A percentile compares a stretch with the other conserved stretches of the same genome.
These are phyloP conservation scores for Oemleria cerasiformis DNA, from an alignment of 306 rosid genomes.

Conservation along the genomic window DNA sequence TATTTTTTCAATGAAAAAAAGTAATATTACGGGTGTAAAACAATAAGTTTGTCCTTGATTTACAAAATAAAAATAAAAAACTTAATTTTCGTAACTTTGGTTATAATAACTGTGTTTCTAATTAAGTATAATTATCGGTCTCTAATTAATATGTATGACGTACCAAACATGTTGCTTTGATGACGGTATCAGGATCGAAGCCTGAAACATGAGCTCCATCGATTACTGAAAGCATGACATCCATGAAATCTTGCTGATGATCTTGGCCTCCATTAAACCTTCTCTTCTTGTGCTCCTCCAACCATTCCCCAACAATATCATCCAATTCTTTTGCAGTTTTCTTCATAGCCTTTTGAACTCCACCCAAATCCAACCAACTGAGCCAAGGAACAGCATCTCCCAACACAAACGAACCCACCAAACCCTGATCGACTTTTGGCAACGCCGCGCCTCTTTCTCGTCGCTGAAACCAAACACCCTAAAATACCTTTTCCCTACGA, in stretches of 20 bases:
- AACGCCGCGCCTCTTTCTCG: constrained; percentile 4
- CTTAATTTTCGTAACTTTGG: too few relatives aligned
- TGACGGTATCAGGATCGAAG: constrained; percentile 33
- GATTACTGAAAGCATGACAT: constrained; percentile 31
- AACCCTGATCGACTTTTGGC: constrained; percentile 18
- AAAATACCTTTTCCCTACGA: constrained; percentile 34
- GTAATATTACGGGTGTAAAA: too few relatives aligned
- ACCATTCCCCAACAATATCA: constrained; percentile 4
- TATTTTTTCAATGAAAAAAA: too few relatives aligned
- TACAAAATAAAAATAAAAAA: too few relatives aligned
- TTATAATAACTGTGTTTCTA: too few relatives aligned
- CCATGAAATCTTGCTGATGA: constrained; percentile 41
- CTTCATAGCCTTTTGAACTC: constrained; percentile 40
- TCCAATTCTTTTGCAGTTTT: constrained; percentile 31
- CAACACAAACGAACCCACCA: constrained; percentile 28
- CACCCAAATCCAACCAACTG: constrained; percentile 39
- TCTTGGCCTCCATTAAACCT: constrained; percentile 7
- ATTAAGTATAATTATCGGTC: too few relatives aligned
- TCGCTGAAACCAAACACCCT: background rate
- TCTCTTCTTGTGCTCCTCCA: constrained; percentile 30
- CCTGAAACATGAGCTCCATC: constrained; percentile 10
- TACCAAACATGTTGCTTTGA: constrained; percentile 40
- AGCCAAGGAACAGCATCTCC: constrained; percentile 44
- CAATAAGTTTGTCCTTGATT: too few relatives aligned
- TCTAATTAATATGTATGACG: background rate